phyloP scores from a whole-genome alignment of 352 stramenopile genomes.

The Globisporangium paddicum region DNA sequence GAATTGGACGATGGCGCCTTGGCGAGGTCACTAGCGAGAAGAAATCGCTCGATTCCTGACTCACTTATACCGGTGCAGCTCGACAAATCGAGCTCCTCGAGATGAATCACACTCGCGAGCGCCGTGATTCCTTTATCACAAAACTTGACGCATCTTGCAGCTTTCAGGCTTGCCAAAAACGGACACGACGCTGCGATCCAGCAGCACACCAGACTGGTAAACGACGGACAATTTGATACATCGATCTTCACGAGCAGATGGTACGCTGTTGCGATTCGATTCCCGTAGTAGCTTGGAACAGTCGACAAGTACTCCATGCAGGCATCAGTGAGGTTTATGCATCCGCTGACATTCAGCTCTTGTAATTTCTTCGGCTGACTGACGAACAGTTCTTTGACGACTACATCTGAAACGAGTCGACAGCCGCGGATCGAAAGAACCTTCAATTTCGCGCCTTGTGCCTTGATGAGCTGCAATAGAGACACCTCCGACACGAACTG shows the following conservation, averaged over 20 bases:
- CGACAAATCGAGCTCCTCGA: constrained; percentile 56
- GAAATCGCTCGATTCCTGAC: constrained; percentile 34
- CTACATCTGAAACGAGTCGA: constrained; percentile 27
- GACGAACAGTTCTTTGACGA: constrained; percentile 45
- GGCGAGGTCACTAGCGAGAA: constrained; percentile 29
- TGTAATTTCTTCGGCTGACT: constrained; percentile 40
- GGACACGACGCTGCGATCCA: constrained; percentile 67
- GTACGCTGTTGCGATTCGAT: constrained; percentile 38
- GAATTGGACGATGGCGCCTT: constrained; percentile 1
- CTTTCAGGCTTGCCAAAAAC: constrained; percentile 38
- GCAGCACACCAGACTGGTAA: constrained; percentile 54
- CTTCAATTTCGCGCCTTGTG: constrained; percentile 24
- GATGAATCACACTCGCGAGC: constrained; percentile 40
- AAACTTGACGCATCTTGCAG: constrained; percentile 32
- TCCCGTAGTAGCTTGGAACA: constrained; percentile 51
- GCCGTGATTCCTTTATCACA: constrained; percentile 53
- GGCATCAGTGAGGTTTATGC: constrained; percentile 38
- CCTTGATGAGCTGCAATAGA: constrained; percentile 34
- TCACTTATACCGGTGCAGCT: constrained; percentile 43
- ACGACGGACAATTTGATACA: constrained; percentile 37
- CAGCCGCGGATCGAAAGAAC: constrained; percentile 40
- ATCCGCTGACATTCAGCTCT: constrained; percentile 56
- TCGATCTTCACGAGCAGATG: constrained; percentile 39
- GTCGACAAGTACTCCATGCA: constrained; percentile 53
- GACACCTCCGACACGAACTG: constrained; percentile 31